phyloP scores from a whole-genome alignment of 1,284 basidiomycete genomes.

The Malassezia cuniculi region DNA sequence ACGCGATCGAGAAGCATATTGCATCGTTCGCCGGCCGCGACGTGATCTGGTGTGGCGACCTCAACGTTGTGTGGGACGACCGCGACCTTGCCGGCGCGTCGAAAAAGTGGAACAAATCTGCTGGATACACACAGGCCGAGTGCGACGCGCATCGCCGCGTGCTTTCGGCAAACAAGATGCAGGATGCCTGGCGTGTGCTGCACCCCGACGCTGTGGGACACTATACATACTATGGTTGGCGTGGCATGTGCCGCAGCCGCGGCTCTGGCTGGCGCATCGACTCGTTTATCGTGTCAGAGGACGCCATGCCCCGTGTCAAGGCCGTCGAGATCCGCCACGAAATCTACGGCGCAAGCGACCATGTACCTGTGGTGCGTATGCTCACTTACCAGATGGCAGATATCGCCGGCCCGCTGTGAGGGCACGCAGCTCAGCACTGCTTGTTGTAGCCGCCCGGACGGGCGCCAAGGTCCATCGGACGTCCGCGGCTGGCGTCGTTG shows the following conservation, averaged over 20 bases:
- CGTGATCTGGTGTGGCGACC: conserved; percentile 76
- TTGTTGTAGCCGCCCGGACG: conserved; percentile 26
- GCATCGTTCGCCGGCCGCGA: conserved; percentile 61
- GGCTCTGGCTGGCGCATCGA: conserved; percentile 77
- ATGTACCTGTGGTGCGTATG: conserved; percentile 53
- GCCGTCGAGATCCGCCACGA: conserved; percentile 69
- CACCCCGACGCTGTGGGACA: conserved; percentile 56
- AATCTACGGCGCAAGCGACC: conserved; percentile 72
- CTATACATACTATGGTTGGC: conserved; percentile 74
- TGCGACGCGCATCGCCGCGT: conserved; percentile 44
- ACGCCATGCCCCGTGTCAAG: conserved; percentile 54
- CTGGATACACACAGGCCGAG: conserved; percentile 52
- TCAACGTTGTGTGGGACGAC: conserved; percentile 60
- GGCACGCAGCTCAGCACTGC: conserved; percentile 27
- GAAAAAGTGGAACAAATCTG: conserved; percentile 47
- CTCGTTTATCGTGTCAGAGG: conserved; percentile 54
- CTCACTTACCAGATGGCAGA: conserved; percentile 5
- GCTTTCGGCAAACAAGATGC: conserved; percentile 30
- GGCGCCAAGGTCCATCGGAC: conserved; percentile 19
- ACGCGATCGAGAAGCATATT: conserved; percentile 53
- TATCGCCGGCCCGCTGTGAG: conserved; percentile 4
- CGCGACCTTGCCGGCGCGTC: conserved; percentile 45
- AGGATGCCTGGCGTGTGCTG: conserved; percentile 55
- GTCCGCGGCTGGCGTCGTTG: conserved; percentile 17
- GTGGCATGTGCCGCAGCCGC: conserved; percentile 65